Percentiles rank a stretch among this genome's conserved stretches.
phyloP scores from a whole-genome alignment of 768 basidiomycete genomes.

The Termitomyces sp. region DNA sequence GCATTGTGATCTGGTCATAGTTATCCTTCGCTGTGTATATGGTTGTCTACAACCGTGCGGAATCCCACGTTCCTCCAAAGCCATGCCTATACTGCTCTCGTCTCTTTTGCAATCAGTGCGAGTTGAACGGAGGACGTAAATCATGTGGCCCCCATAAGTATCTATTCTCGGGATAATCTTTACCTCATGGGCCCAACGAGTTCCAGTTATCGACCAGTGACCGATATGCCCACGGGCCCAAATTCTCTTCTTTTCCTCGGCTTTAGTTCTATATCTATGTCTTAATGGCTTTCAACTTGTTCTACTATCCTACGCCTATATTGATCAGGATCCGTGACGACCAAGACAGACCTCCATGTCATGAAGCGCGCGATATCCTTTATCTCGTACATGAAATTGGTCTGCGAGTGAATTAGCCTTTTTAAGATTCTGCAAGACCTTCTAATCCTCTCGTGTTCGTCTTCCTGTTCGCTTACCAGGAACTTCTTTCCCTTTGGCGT shows the following conservation, averaged over 20 bases:
- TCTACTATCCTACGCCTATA: background rate
- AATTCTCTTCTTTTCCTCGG: background rate
- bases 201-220: background rate
- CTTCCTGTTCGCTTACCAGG: background rate
- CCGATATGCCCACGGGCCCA: background rate
- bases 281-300: background rate
- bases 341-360: background rate
- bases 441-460: background rate
- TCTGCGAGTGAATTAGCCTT: background rate
- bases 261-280: background rate
- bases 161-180: background rate
- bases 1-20: background rate
- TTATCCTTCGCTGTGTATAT: background rate
- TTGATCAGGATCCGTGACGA: background rate
- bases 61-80: background rate
- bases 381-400: background rate
- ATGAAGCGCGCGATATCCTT: background rate
- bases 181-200: background rate
- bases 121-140: background rate
- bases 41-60: background rate
- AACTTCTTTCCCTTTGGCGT: background rate
- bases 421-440: background rate
- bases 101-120: background rate
- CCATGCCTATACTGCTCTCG: background rate
- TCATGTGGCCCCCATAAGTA: background rate